These are phyloP conservation scores for Thelonectria olida DNA, from an alignment of 2,329 filamentous ascomycete species.

Conservation along the genomic window DNA sequence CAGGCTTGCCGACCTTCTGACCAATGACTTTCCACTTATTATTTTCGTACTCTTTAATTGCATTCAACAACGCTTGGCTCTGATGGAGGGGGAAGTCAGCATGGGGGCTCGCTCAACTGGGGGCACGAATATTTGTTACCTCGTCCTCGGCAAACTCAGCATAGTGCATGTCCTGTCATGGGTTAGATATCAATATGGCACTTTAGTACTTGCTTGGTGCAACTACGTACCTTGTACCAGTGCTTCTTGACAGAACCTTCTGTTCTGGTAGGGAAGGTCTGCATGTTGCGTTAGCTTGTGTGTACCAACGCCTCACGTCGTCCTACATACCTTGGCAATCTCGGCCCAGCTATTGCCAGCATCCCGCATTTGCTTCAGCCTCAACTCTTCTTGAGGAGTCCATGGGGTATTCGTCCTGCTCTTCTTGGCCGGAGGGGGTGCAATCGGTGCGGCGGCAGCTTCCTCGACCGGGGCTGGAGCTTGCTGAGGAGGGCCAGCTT, in stretches of 20 bases:
- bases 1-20: slow-evolving; percentile 95
- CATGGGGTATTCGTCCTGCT: slow-evolving; percentile 98
- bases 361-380: slow-evolving; percentile 94
- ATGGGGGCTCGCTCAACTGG: slow-evolving; percentile 25
- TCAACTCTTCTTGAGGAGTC: slow-evolving; percentile 93
- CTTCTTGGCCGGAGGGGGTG: slow-evolving; percentile 79
- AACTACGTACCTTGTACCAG: slow-evolving; percentile 86
- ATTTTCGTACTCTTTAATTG: slow-evolving; percentile 98
- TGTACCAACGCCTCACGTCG: not conserved
- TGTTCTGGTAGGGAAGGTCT: slow-evolving; percentile 92
- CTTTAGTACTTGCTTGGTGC: not conserved
- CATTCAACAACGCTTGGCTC: slow-evolving; percentile 83
- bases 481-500: slow-evolving; percentile 40
- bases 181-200: slow-evolving; percentile 17
- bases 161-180: slow-evolving; percentile 91
- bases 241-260: slow-evolving; percentile 99
- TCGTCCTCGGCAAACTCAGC: slow-evolving; percentile 98
- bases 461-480: slow-evolving; percentile 44
- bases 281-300: slow-evolving; percentile 13
- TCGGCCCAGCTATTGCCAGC: slow-evolving; percentile 95
- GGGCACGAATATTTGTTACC: slow-evolving; percentile 61
- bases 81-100: slow-evolving; percentile 49
- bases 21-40: slow-evolving; percentile 99
- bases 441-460: slow-evolving; percentile 38
- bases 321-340: slow-evolving; percentile 89